A percentile compares a stretch with the other conserved stretches of the same genome.
Conservation (phyloP, 2,329 filamentous ascomycete species). For the Exophiala mesophila region DNA sequence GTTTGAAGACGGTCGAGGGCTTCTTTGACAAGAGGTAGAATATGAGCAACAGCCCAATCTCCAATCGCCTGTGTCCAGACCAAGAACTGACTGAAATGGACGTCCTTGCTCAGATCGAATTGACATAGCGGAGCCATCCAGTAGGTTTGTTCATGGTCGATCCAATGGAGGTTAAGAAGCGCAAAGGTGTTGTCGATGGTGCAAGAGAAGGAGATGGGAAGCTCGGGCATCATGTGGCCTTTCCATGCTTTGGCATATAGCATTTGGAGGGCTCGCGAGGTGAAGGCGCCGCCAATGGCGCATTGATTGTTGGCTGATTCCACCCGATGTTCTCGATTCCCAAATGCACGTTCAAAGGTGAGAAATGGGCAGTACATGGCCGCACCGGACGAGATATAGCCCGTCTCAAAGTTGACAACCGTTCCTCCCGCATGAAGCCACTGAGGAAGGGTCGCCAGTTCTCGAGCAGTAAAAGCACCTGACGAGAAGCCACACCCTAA, state of each 20-base stretch:
- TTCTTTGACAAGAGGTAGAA: slow-evolving; percentile 17
- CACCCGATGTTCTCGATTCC: slow-evolving; percentile 17
- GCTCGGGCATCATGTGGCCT: slow-evolving; percentile 6
- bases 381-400: slow-evolving; percentile 14
- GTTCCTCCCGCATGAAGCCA: slow-evolving; percentile 20
- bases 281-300: slow-evolving; percentile 19
- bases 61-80: slow-evolving; percentile 19
- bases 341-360: slow-evolving; percentile 19
- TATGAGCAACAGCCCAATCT: slow-evolving; percentile 14
- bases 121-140: slow-evolving; percentile 22
- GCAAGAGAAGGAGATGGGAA: slow-evolving; percentile 21
- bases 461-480: slow-evolving; percentile 11
- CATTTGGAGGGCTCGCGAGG: slow-evolving; percentile 17
- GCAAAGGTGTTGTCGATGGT: slow-evolving; percentile 22
- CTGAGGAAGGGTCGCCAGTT: slow-evolving; percentile 15
- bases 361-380: slow-evolving; percentile 18
- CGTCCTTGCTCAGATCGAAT: slow-evolving; percentile 22
- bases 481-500: slow-evolving; percentile 20
- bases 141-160: slow-evolving; percentile 17
- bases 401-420: slow-evolving; percentile 18
- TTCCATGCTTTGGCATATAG: slow-evolving; percentile 14
- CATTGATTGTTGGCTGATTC: slow-evolving; percentile 23
- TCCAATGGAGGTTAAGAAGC: slow-evolving; percentile 22
- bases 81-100: slow-evolving; percentile 16
- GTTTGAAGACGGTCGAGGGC: slow-evolving; percentile 8